Evolutionary conservation across 2,329 filamentous ascomycete species (phyloP), one percentile per base, ranked within the genome.

Genomic region (Alternaria gansuensis): DNA sequence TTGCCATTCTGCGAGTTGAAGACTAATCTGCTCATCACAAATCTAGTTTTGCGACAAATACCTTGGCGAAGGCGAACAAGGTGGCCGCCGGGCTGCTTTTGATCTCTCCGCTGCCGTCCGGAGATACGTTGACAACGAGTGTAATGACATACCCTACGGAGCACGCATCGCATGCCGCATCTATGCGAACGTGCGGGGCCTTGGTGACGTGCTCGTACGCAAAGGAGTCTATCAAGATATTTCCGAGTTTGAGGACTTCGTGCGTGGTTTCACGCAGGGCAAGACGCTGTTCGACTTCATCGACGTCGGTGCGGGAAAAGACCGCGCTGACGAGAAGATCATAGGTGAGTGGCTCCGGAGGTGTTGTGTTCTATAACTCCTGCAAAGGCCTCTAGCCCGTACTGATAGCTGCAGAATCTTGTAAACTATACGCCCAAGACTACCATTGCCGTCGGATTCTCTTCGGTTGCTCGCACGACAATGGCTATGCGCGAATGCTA

Each of bases 391-490:
- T 24, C 21, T 5, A 40, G 37, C 11, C 37, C 10, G 11, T 40
- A 41, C 60, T 69, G 37, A 68, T 43, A 10, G 9, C 9, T 5
- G n/a, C 62, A 86, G 85, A 85, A 63, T 77, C 78, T 26, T 83
- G 88, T 73, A 83, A 84, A 65, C 72, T 85, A 46, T 81, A 83
- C 71, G 75, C 86, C 50, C 79, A 83, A 72, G 83, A 87, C 65
- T 83, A 81, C 62, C 85, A 87, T 65, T 88, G 86, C 68, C 85
- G 84, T 52, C 85, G 87, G 55, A 82, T 88, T 51, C 77, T 88
- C 48, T 78, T 88, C 34, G 87, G 85, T 8, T 87, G 85, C 71
- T 84, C 83, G 13, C 82, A 85, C 58, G 83, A 85, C 73, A 82
- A 82, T 54, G 80, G 82, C 23, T 88, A 86, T 70, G 81, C 82